Base-by-base conservation (phyloP, 345 rosid genomes). In the Alliaria petiolata region DNA sequence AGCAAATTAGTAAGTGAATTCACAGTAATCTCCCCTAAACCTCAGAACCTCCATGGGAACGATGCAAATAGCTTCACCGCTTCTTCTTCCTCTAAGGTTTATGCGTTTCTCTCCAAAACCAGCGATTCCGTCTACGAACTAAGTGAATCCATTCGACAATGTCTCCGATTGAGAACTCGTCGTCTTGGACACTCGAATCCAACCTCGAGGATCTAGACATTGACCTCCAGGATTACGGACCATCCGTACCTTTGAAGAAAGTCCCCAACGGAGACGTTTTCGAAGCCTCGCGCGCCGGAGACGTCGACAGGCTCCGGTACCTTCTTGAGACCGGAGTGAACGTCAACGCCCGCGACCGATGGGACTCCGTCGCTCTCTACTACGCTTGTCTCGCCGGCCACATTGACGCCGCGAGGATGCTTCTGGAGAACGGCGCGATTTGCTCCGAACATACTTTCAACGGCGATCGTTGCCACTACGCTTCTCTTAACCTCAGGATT, bases 381-480 rank as follows among this genome's bases (percentile, higher is more conserved):
- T 95, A 95, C 43, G 91, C 99, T 3, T 95, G 97, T 76, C 91
- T 95, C 40, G 89, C 92, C 2, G 99, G 99, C 6, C 99, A 91
- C 66, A 81, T 91, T 33, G 96, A 89, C 60, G 89, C 96, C 16
- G 96, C 96, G 3, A 71, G 93, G 5, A 77, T 95, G 97, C 83
- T 91, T 62, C 71, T 95, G 6, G 97, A 91, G 83, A 88, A 77
- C 39, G 97, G 95, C 31, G 99, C 95, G 42, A 91, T 95, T 39
- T 95, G 99, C 81, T 85, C 92, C 44, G 99, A 95, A 67, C 95
- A 91, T 66, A 95, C 97, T 10, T 95, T 95, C 62, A 97, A 89
- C 60, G 96, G 97, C n/a, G 97, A 95, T 46, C 83, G 99, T 57
- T 95, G 97, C 65, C 99, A 91, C 75, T 95, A 95, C 57, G 95